These are phyloP conservation scores for Eucalyptus brandiana DNA, from an alignment of 345 rosid genomes.

Conservation along the genomic window DNA sequence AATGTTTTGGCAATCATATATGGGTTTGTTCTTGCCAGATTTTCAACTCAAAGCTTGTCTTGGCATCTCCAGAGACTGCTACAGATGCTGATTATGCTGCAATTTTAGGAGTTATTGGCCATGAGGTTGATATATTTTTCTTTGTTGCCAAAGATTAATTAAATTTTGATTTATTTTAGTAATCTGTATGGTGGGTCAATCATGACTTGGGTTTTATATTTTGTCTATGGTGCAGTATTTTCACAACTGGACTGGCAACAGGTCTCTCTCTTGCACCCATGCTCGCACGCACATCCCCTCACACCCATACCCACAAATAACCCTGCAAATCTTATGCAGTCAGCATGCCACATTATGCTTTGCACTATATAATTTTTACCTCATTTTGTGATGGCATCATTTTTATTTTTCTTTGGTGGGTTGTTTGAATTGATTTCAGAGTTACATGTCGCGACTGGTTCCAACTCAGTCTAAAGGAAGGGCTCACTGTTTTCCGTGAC, in stretches of 20 bases:
- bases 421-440: slow-evolving; percentile 25
- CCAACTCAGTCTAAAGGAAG: slow-evolving; percentile 99
- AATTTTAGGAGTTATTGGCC: slow-evolving; percentile 94
- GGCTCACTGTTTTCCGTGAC: slow-evolving; percentile 96
- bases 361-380: neutral
- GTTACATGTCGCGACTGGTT: slow-evolving; percentile 99
- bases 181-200: neutral
- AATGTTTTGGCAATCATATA: neutral
- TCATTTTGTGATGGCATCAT: neutral
- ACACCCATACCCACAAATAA: neutral
- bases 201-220: neutral
- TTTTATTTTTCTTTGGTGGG: neutral
- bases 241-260: slow-evolving; percentile 99
- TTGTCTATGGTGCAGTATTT: slow-evolving; percentile 62
- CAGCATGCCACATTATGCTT: neutral
- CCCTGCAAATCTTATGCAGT: neutral
- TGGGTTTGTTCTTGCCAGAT: slow-evolving; percentile 41
- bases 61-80: slow-evolving; percentile 99
- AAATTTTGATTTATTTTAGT: neutral
- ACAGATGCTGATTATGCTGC: slow-evolving; percentile 94
- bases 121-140: slow-evolving; percentile 51
- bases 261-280: slow-evolving; percentile 9
- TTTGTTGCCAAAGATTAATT: neutral
- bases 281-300: too few relatives aligned
- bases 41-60: slow-evolving; percentile 92